phyloP scores from a whole-genome alignment of 1,139 yeast genomes.

The Saccharomyces pastorianus region DNA sequence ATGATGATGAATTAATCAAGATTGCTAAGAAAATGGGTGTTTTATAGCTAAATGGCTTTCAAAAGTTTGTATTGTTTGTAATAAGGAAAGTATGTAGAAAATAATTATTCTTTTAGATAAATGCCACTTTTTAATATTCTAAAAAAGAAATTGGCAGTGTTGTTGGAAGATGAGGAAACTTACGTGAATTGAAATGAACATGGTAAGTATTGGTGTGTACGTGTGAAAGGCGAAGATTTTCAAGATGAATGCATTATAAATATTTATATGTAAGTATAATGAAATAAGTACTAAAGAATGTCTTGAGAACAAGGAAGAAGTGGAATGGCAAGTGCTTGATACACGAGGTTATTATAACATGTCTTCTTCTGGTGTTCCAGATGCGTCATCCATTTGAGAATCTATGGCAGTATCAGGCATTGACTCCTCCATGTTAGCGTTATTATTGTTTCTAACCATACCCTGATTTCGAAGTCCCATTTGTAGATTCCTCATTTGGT shows the following conservation, averaged over 20 bases:
- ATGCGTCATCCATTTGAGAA: constrained; percentile 16
- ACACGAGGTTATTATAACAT: constrained; percentile 9
- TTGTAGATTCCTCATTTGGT: constrained; percentile 24
- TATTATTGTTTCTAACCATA: neutral
- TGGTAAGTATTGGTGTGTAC: neutral
- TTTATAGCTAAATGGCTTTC: neutral
- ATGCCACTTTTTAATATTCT: neutral
- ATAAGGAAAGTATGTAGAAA: neutral
- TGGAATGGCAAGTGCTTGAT: neutral
- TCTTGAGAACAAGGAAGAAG: neutral
- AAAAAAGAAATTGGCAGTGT: too few relatives aligned
- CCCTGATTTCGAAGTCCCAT: constrained; percentile 19
- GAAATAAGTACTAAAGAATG: neutral
- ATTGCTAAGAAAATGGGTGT: constrained; percentile 14
- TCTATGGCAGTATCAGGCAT: constrained; percentile 10
- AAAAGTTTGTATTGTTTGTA: neutral
- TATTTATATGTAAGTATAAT: neutral
- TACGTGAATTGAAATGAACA: too few relatives aligned
- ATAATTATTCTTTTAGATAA: neutral
- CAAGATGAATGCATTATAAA: neutral
- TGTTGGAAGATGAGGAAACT: too few relatives aligned
- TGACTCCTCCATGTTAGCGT: constrained; percentile 6
- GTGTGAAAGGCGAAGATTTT: neutral
- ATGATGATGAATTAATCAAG: constrained; percentile 14
- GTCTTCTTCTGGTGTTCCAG: constrained; percentile 28